These are phyloP conservation scores for Pascua sp. DNA, from an alignment of 1,284 basidiomycete species.

Conservation along the genomic window DNA sequence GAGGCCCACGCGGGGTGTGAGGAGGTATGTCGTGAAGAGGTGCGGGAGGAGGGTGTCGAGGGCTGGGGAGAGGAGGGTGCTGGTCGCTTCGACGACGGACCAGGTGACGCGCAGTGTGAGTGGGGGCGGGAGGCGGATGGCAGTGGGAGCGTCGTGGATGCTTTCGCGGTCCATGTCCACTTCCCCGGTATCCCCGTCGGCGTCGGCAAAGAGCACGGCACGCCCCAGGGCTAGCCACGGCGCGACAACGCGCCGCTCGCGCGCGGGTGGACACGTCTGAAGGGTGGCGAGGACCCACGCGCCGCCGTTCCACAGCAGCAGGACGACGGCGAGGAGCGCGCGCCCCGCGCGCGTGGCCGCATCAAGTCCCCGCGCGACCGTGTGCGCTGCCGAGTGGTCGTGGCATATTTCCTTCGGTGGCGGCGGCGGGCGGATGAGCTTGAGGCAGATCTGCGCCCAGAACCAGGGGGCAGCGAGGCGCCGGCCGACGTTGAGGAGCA, in stretches of 20 bases:
- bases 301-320: constrained; percentile 10
- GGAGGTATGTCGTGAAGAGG: constrained; percentile 16
- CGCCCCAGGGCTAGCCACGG: too few relatives aligned
- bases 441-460: constrained; percentile 29
- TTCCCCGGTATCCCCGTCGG: too few relatives aligned
- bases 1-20: constrained; percentile 22
- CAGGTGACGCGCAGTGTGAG: too few relatives aligned
- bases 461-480: constrained; percentile 49
- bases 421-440: background rate
- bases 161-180: too few relatives aligned
- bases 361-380: background rate
- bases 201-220: too few relatives aligned
- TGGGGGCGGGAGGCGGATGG: too few relatives aligned
- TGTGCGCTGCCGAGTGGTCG: background rate
- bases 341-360: background rate
- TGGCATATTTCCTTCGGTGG: background rate
- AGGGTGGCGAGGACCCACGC: background rate
- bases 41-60: constrained; percentile 38
- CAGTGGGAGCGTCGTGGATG: too few relatives aligned
- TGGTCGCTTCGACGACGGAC: background rate
- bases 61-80: constrained; percentile 21
- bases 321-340: background rate
- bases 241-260: too few relatives aligned
- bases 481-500: constrained; percentile 41
- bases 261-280: too few relatives aligned